Base-by-base conservation (phyloP, 1,284 basidiomycete species). In the Meripilus lineatus region DNA sequence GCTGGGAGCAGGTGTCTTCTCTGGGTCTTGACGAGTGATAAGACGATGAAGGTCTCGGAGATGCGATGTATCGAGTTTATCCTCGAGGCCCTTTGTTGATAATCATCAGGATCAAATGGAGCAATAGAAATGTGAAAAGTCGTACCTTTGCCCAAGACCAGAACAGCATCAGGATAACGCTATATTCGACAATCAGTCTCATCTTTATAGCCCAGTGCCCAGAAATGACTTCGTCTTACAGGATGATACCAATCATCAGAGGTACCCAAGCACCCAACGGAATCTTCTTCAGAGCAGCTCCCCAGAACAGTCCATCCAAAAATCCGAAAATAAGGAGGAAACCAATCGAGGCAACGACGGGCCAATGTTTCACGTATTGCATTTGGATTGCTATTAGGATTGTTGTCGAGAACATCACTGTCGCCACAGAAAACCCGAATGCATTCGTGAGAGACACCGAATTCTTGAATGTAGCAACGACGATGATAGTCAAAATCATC, bases 231-330 rank as follows among this genome's bases (percentile, higher is more conserved):
- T 20, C 34, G 35, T 55, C 72, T 47, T 47, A 75, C 71, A 81
- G 54, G 13, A 78, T 55, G 1, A 60, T 26, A 11, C 79, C 81
- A 30, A 83, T 70, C 58, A 72, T 69, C 7, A 84, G 65, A 0
- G 81, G 77, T 3, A 81, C 79, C 79, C 79, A 83, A 3, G 77
- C 80, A 17, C 80, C 79, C n/a, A 69, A 61, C 1, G 80, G 79
- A 6, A 84, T 67, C 57, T 83, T 82, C 52, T 69, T 76, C 43
- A 82, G 52, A 0, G 77, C 62, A 1, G 80, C 78, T 20, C 77
- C 79, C 77, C 77, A 81, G 61, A 83, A 82, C 4, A 81, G 58
- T 24, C 70, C 69, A 48, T 83, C 80, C 37, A 84, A 62, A 59
- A 84, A 85, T 4, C 79, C 81, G 42, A 76, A 84, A 22, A 70